A percentile compares a stretch with the other conserved stretches of the same genome.
Evolutionary conservation across 2,329 filamentous ascomycete species (phyloP).

Genomic region (Aspergillus fumigatus): DNA sequence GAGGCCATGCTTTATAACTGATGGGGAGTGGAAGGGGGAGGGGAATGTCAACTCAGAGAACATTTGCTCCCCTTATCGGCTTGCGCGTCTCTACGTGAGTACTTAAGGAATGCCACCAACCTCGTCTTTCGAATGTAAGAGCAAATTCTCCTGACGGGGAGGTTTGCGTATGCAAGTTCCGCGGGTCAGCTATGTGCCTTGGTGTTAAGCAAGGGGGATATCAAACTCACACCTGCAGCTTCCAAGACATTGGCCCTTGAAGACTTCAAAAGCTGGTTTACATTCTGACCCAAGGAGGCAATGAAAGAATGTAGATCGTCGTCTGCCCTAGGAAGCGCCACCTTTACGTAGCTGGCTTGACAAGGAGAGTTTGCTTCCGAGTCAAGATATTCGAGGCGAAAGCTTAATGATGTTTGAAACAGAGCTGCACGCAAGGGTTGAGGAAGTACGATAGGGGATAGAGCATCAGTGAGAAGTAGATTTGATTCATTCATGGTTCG

Average conservation of each 20-base stretch:
- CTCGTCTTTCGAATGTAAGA: background rate
- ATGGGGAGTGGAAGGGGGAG: background rate
- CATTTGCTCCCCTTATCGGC: background rate
- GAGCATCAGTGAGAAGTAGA: background rate
- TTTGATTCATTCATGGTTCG: background rate
- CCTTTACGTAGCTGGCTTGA: background rate
- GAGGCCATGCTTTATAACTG: background rate
- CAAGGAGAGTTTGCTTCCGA: background rate
- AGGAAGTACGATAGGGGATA: background rate
- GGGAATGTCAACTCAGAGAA: background rate
- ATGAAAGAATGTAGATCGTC: background rate
- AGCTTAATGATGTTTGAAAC: background rate
- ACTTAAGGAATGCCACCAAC: background rate
- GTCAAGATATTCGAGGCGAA: background rate
- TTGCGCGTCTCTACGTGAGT: background rate
- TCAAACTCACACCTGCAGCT: background rate
- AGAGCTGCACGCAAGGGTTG: background rate
- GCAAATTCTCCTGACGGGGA: background rate
- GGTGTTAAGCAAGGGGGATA: background rate
- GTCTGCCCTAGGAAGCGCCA: background rate
- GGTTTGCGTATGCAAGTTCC: background rate
- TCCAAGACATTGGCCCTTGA: background rate
- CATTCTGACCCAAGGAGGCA: slow-evolving; percentile 1
- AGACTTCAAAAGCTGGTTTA: background rate
- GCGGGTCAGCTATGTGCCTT: slow-evolving; percentile 2